Conservation (phyloP, 352 stramenopile species). For the Phytopythium aichiense region DNA sequence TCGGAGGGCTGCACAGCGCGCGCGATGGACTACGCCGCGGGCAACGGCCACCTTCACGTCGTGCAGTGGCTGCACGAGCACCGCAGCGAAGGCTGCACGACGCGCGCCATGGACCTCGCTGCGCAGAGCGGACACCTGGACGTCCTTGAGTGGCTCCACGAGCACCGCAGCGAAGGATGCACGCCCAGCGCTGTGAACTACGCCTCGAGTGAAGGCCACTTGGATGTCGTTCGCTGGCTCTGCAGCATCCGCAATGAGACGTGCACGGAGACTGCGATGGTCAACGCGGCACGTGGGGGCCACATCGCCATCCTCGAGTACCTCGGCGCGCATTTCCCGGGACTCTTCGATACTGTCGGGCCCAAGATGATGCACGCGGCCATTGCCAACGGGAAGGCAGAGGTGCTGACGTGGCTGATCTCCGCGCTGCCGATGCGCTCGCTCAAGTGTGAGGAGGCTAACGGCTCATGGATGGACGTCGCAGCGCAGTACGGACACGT, state of each 20-base stretch:
- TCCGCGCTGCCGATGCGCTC: conserved; percentile 49
- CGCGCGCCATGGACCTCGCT: conserved; percentile 60
- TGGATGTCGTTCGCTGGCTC: conserved; percentile 59
- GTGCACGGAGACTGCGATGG: conserved; percentile 47
- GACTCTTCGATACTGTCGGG: conserved; percentile 43
- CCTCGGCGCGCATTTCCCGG: conserved; percentile 33
- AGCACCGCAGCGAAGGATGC: conserved; percentile 61
- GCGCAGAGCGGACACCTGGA: conserved; percentile 55
- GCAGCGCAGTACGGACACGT: conserved; percentile 64
- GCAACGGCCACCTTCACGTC: conserved; percentile 43
- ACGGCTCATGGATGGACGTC: conserved; percentile 70
- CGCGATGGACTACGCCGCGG: conserved; percentile 60
- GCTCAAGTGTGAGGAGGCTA: conserved; percentile 59
- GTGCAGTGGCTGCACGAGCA: conserved; percentile 58
- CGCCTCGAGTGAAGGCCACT: conserved; percentile 43
- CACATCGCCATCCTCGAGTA: conserved; percentile 62
- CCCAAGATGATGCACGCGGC: conserved; percentile 62
- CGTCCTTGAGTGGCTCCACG: conserved; percentile 67
- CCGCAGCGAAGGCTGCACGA: conserved; percentile 40
- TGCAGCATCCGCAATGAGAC: conserved; percentile 42
- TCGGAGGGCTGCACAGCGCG: conserved; percentile 56
- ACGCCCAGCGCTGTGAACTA: conserved; percentile 63
- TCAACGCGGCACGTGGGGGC: conserved; percentile 51
- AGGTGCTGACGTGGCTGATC: conserved; percentile 62
- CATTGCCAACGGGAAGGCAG: conserved; percentile 52